Evolutionary conservation across 352 stramenopile species (phyloP).

Genomic region (Globisporangium nagaii): DNA sequence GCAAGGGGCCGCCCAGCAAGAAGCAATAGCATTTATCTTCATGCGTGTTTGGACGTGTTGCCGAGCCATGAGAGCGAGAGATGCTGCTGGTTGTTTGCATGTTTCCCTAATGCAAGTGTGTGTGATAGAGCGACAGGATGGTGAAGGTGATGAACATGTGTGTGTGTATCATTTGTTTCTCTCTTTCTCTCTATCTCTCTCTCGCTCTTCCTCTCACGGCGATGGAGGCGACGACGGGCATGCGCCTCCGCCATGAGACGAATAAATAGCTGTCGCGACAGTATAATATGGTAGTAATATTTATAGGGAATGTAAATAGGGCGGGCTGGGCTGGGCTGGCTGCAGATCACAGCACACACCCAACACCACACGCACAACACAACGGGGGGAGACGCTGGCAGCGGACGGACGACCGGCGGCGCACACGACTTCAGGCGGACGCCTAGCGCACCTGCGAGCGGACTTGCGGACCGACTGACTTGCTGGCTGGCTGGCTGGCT

Average conservation of each 20-base stretch:
- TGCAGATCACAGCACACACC: slow-evolving; percentile 23
- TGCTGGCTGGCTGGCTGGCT: neutral
- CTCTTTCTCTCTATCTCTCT: too few relatives aligned
- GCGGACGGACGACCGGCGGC: too few relatives aligned
- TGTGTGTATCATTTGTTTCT: too few relatives aligned
- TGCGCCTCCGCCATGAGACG: neutral
- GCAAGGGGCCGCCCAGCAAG: slow-evolving; percentile 55
- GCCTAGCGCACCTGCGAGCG: too few relatives aligned
- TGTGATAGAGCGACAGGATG: too few relatives aligned
- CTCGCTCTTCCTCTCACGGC: too few relatives aligned
- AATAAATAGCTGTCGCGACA: slow-evolving; percentile 30
- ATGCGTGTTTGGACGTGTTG: too few relatives aligned
- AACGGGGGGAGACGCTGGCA: slow-evolving; percentile 17
- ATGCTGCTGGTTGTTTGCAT: too few relatives aligned
- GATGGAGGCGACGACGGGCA: neutral
- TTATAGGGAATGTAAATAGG: slow-evolving; percentile 85
- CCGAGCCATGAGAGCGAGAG: too few relatives aligned
- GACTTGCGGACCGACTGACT: neutral
- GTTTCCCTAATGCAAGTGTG: too few relatives aligned
- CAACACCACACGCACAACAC: slow-evolving; percentile 28
- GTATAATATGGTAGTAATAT: slow-evolving; percentile 52
- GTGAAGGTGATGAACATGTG: too few relatives aligned
- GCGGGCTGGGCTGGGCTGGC: slow-evolving; percentile 43
- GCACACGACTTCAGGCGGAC: too few relatives aligned
- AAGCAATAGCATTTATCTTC: slow-evolving; percentile 21